phyloP scores from a whole-genome alignment of 2,329 filamentous ascomycete genomes.

The Diaporthe caulivora region DNA sequence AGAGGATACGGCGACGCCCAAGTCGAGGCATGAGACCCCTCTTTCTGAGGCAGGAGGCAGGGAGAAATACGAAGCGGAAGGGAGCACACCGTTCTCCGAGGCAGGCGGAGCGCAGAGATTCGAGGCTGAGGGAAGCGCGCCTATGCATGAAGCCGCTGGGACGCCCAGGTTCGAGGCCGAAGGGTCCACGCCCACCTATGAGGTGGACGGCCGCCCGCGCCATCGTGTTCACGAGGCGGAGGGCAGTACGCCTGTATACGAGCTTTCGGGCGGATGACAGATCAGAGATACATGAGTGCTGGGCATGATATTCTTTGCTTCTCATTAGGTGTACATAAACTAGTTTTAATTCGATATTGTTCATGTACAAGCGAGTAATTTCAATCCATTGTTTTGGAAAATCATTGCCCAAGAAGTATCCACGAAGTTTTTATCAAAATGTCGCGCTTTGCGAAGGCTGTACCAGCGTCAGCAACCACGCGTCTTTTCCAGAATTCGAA shows the following conservation, averaged over 20 bases:
- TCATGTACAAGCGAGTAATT: neutral
- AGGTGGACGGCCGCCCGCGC: slow-evolving; percentile 16
- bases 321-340: neutral
- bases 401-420: neutral
- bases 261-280: neutral
- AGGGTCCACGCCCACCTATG: neutral
- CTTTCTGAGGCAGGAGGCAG: slow-evolving; percentile 5
- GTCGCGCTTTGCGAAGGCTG: too few species aligned
- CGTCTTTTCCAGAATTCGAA: too few species aligned
- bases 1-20: neutral
- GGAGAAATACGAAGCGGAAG: slow-evolving; percentile 25
- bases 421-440: too few species aligned
- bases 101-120: slow-evolving; percentile 3
- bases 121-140: slow-evolving; percentile 12
- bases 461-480: too few species aligned
- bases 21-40: neutral
- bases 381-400: neutral
- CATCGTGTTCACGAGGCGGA: slow-evolving; percentile 1
- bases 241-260: slow-evolving; percentile 4
- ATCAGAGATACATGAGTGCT: neutral
- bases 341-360: neutral
- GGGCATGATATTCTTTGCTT: neutral
- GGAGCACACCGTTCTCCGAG: slow-evolving; percentile 9
- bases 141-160: slow-evolving; percentile 4
- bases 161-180: slow-evolving; percentile 13